Evolutionary conservation across 23 red algal genomes (phyloP), one percentile per base, ranked within the genome.

Genomic region (Gracilariopsis chorda): DNA sequence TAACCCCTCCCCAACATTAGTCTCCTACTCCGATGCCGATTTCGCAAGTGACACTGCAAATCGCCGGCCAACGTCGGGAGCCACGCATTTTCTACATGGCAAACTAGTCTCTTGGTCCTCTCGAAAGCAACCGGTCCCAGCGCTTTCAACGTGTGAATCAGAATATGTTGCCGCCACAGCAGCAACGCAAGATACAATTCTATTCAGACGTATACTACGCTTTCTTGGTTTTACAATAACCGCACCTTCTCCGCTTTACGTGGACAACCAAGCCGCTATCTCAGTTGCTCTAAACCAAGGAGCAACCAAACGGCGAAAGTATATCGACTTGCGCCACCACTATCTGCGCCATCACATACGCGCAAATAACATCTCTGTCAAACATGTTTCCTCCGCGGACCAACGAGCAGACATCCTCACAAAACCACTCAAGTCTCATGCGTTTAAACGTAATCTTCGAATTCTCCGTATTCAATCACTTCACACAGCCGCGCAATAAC

Each of bases 211-310:
- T 3, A 12, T 81, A 2, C 77, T 59, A 3, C 19, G 33, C 13
- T 81, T 51, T 7, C 19, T 51, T 8, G 1, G 3, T 3, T 17
- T 10, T 41, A 29, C 4, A 25, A 3, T 41, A 58, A 10, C 20
- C 2, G 10, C 48, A 8, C 28, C 77, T 5, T 19, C 48, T 2
- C 8, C 5, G 11, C 3, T 61, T 2, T 48, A 59, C 21, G 30
- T 81, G 2, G 77, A 61, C 48, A 81, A 81, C 77, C 17, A 56
- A 10, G 77, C 77, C 10, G 77, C 77, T 6, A 81, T 81, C 20
- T 2, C 20, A 5, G 77, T 81, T 2, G 77, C 77, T 24, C 12
- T 48, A 3, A 23, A 81, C 20, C 12, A 10, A 3, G 77, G 49
- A 1, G 4, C 2, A 57, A 59, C 77, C 7, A 81, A 81, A 29